These are phyloP conservation scores for Colletotrichum sp. DNA, from an alignment of 2,329 filamentous ascomycete species.

Conservation along the genomic window DNA sequence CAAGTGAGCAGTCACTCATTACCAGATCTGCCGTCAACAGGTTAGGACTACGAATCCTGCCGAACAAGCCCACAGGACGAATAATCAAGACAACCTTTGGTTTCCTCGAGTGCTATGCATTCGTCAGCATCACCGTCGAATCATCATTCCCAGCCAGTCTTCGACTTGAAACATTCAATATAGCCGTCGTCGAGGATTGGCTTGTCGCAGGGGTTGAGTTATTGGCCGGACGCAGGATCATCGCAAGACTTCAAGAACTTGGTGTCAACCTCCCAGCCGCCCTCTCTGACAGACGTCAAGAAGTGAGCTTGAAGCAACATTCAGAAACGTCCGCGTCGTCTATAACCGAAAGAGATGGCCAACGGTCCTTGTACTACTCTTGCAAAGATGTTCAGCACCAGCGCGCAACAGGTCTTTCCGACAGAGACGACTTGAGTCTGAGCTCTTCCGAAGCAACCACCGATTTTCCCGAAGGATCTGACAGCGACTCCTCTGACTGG, in stretches of 20 bases:
- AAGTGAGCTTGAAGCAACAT: not conserved
- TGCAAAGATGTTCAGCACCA: not conserved
- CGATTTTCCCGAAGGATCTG: not conserved
- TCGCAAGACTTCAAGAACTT: not conserved
- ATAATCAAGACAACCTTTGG: not conserved
- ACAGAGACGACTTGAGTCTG: not conserved
- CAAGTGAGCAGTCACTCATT: not conserved
- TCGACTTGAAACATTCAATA: not conserved
- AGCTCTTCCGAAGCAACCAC: not conserved
- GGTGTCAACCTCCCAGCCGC: not conserved
- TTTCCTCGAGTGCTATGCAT: rapidly evolving
- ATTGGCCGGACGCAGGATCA: not conserved
- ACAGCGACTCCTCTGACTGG: rapidly evolving
- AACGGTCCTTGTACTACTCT: rapidly evolving
- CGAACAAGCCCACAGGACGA: not conserved
- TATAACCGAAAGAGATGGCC: not conserved
- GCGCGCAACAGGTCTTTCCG: not conserved
- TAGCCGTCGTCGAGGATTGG: not conserved
- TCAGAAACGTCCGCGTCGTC: not conserved
- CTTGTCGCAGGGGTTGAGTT: rapidly evolving
- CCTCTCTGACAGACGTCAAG: not conserved
- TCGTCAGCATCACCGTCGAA: not conserved
- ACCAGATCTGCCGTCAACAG: not conserved
- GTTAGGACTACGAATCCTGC: not conserved
- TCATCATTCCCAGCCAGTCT: rapidly evolving